These are phyloP conservation scores for Candida sp. DNA, from an alignment of 1,139 yeast genomes.

Conservation along the genomic window DNA sequence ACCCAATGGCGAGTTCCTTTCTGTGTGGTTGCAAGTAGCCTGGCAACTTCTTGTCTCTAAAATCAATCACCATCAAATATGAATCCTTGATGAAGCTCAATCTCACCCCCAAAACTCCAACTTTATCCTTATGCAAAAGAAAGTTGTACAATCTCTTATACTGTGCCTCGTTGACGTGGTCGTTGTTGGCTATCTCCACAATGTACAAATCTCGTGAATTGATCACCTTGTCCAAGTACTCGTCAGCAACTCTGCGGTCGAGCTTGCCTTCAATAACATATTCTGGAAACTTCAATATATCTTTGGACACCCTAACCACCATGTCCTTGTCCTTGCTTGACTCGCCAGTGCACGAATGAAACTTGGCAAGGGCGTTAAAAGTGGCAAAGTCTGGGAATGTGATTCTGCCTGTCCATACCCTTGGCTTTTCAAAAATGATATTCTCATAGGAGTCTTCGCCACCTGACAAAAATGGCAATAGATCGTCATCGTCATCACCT, in stretches of 20 bases:
- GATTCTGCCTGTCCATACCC: constrained; percentile 61
- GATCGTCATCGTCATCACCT: neutral
- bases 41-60: constrained; percentile 29
- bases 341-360: constrained; percentile 41
- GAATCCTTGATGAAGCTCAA: constrained; percentile 65
- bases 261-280: constrained; percentile 69
- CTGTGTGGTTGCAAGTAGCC: constrained; percentile 24
- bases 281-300: constrained; percentile 29
- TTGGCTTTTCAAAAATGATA: constrained; percentile 6
- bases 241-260: constrained; percentile 55
- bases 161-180: constrained; percentile 15
- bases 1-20: constrained; percentile 27
- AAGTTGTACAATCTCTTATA: constrained; percentile 58
- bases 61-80: constrained; percentile 56
- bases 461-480: constrained; percentile 5
- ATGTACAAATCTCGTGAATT: constrained; percentile 54
- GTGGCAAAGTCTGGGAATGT: constrained; percentile 59
- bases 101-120: constrained; percentile 59
- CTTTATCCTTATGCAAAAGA: constrained; percentile 51
- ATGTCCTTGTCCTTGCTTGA: constrained; percentile 27
- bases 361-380: constrained; percentile 48
- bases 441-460: neutral
- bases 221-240: constrained; percentile 55
- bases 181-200: constrained; percentile 36
- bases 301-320: constrained; percentile 33